phyloP scores from a whole-genome alignment of 805 yeast genomes.

The Jamesozyma hellenica region DNA sequence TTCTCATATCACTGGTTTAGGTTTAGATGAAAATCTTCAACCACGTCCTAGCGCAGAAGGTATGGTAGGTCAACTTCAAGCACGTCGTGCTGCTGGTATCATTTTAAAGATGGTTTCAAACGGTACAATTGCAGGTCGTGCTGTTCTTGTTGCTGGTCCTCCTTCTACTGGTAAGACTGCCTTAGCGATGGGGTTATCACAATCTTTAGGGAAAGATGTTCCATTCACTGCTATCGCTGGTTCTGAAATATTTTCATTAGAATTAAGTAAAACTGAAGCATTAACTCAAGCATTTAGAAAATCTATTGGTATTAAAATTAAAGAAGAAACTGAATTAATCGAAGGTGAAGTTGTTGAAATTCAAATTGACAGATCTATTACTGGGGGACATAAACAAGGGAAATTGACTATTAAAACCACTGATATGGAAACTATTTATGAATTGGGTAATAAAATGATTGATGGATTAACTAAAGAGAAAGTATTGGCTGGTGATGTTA shows the following conservation, averaged over 20 bases:
- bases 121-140: conserved; percentile 93
- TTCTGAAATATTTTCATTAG: conserved; percentile 84
- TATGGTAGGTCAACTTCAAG: conserved; percentile 94
- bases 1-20: conserved; percentile 92
- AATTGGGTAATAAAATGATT: conserved; percentile 87
- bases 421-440: conserved; percentile 97
- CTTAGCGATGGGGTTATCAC: conserved; percentile 85
- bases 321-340: conserved; percentile 92
- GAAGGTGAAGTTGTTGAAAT: conserved; percentile 99
- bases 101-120: conserved; percentile 87
- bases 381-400: conserved; percentile 98
- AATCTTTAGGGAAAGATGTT: conserved; percentile 56
- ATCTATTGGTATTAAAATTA: conserved; percentile 89
- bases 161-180: conserved; percentile 99
- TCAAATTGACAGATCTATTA: conserved; percentile 83
- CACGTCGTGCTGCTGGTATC: conserved; percentile 93
- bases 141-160: conserved; percentile 92
- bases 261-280: conserved; percentile 90
- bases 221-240: conserved; percentile 96
- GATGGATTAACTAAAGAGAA: conserved; percentile 91
- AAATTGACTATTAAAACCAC: conserved; percentile 94
- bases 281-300: conserved; percentile 93
- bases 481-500: conserved; percentile 93
- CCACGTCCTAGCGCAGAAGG: conserved; percentile 83
- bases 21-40: conserved; percentile 82